Conservation (phyloP, 768 basidiomycete genomes). For the Dictyophora rubrovolvata region DNA sequence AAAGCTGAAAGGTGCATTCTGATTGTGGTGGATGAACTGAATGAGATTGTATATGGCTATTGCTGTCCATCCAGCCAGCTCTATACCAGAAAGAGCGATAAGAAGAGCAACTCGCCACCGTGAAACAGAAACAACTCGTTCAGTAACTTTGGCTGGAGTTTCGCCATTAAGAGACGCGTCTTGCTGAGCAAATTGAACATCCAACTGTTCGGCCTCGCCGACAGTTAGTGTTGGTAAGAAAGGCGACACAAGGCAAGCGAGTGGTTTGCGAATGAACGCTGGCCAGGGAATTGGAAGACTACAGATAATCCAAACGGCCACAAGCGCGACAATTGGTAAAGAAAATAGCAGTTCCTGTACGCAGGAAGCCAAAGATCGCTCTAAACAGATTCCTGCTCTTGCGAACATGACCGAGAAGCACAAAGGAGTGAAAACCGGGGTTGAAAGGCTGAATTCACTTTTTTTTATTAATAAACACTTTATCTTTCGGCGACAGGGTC, state of each 20-base stretch:
- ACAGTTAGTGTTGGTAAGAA: conserved; percentile 4
- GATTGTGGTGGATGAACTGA: background rate
- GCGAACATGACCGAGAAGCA: too few relatives aligned
- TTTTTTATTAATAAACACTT: too few relatives aligned
- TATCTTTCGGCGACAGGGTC: too few relatives aligned
- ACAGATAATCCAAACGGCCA: background rate
- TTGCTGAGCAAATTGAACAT: conserved; percentile 1
- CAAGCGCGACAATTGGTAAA: background rate
- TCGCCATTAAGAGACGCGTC: background rate
- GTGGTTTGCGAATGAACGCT: background rate
- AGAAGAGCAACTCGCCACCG: conserved; percentile 14
- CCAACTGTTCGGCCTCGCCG: conserved; percentile 1
- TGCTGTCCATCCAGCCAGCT: conserved; percentile 14
- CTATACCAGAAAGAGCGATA: conserved; percentile 11
- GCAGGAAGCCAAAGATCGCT: background rate
- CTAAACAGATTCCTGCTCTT: background rate
- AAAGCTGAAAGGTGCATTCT: background rate
- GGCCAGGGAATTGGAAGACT: conserved; percentile 3
- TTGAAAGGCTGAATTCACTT: too few relatives aligned
- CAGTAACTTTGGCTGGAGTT: background rate
- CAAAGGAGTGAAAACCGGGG: too few relatives aligned
- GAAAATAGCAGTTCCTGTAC: background rate
- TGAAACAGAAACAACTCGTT: background rate
- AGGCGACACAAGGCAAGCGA: background rate
- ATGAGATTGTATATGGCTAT: conserved; percentile 11